These are phyloP conservation scores for Harringtonia aguacate DNA, from an alignment of 2,329 filamentous ascomycete species.

Conservation along the genomic window DNA sequence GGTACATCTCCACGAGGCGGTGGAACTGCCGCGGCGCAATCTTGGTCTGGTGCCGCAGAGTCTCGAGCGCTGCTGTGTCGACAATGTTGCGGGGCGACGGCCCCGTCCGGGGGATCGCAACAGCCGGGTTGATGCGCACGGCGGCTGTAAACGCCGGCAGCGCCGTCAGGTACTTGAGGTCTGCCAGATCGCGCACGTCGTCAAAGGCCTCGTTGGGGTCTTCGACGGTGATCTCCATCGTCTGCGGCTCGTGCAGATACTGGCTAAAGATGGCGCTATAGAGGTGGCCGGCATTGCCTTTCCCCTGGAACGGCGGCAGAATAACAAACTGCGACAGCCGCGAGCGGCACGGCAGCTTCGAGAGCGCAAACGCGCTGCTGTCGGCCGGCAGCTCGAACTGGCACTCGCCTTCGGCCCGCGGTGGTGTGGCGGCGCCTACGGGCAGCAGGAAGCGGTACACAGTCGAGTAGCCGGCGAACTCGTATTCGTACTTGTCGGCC, in stretches of 20 bases:
- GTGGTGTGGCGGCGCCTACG: slow-evolving; percentile 37
- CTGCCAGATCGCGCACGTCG: slow-evolving; percentile 64
- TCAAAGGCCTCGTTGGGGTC: slow-evolving; percentile 86
- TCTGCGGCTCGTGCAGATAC: slow-evolving; percentile 55
- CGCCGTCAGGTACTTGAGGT: slow-evolving; percentile 53
- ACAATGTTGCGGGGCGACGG: slow-evolving; percentile 42
- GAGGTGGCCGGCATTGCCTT: slow-evolving; percentile 67
- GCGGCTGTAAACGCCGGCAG: slow-evolving; percentile 42
- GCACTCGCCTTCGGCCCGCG: slow-evolving; percentile 13
- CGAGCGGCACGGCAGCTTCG: slow-evolving; percentile 61
- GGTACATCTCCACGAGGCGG: slow-evolving; percentile 65
- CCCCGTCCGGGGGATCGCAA: slow-evolving; percentile 38
- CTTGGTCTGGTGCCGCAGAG: slow-evolving; percentile 52
- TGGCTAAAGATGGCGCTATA: slow-evolving; percentile 70
- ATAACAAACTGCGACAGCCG: slow-evolving; percentile 92
- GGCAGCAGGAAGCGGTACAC: slow-evolving; percentile 83
- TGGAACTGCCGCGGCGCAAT: slow-evolving; percentile 68
- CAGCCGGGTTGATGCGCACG: slow-evolving; percentile 42
- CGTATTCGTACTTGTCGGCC: slow-evolving; percentile 50
- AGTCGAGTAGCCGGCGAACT: slow-evolving; percentile 81
- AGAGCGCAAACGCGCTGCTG: slow-evolving; percentile 25
- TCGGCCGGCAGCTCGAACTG: slow-evolving; percentile 27
- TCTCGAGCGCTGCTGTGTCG: slow-evolving; percentile 42
- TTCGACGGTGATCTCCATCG: slow-evolving; percentile 82
- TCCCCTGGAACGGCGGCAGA: slow-evolving; percentile 73